Evolutionary conservation across 108 stramenopile genomes (phyloP).

Genomic region (Cyclotella atomus): DNA sequence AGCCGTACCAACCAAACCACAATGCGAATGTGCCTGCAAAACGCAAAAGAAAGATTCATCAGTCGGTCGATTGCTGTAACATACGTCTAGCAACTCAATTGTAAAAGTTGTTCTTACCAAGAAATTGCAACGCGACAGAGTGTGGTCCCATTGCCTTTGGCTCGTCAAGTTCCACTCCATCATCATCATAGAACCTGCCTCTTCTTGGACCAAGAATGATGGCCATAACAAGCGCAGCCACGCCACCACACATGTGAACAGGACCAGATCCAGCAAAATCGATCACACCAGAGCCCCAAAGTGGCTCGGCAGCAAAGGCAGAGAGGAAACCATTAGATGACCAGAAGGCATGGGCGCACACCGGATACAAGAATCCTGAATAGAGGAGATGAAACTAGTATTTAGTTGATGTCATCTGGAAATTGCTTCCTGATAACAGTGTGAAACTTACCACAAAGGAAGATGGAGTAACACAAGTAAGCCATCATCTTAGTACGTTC

Average conservation of each 20-base stretch:
- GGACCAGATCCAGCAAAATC: constrained; percentile 87
- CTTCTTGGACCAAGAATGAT: constrained; percentile 67
- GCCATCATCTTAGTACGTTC: constrained; percentile 70
- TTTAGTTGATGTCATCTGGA: background rate
- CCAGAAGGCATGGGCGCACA: constrained; percentile 55
- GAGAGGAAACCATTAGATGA: constrained; percentile 51
- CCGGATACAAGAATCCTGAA: constrained; percentile 63
- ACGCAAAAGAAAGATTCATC: background rate
- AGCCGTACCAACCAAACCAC: constrained; percentile 91
- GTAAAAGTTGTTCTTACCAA: constrained; percentile 2
- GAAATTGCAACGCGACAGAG: constrained; percentile 68
- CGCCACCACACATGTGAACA: constrained; percentile 74
- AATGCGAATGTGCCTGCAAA: constrained; percentile 84
- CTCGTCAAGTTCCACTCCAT: constrained; percentile 60
- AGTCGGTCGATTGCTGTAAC: background rate
- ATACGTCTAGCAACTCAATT: background rate
- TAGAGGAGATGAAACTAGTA: background rate
- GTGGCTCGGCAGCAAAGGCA: constrained; percentile 51
- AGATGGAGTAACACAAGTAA: constrained; percentile 65
- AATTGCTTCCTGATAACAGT: background rate
- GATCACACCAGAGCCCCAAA: constrained; percentile 66
- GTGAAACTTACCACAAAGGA: constrained; percentile 53
- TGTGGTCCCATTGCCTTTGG: constrained; percentile 81
- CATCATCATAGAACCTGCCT: constrained; percentile 83
- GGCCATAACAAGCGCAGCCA: constrained; percentile 60